Evolutionary conservation across 116 monocot genomes (phyloP), one percentile per base, ranked within the genome.

Genomic region (Trichopus zeylanicus): DNA sequence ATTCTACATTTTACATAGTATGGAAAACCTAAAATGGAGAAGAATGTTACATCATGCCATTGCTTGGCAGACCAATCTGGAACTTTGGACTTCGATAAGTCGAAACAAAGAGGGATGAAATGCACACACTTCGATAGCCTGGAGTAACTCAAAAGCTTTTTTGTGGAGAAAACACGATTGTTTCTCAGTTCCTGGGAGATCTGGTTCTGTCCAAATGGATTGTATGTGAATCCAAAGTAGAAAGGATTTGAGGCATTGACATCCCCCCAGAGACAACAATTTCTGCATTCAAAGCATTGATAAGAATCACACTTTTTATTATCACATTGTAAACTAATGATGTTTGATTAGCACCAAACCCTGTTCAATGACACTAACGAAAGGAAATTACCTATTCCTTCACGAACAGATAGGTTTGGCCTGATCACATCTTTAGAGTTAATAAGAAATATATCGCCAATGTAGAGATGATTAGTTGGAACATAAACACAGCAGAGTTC

Each of bases 391-490:
- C 94, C 94, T 27, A 94, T 94, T 68, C 94, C 94, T 78, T 94
- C 94, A 7, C 94, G 94, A 4, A 94, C 89, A 32, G 94, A 94
- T 48, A 94, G 29, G 72, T 89, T 94, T 29, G 94, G 89, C 26
- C 94, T 69, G 18, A 94, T 94, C 26, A 94, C 83, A 72, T 94
- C 94, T 23, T 60, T 75, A 29, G 82, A 88, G 48, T 89, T 89
- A 38, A 94, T 67, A 73, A 94, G 65, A 55, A 94, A 94, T 58
- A 89, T 70, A 58, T 94, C 94, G 34, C 94, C 94, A 51, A 94
- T 94, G 67, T 94, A 94, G 13, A 94, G 80, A 81, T 94, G 94
- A 55, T 94, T 94, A 0, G 94, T 94, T 23, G 94, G 94, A 29
- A 94, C 94, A 67, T 89, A 94, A 2, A 94, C 89, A 66, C 89